These are phyloP conservation scores for Paraconiothyrium brasiliense DNA, from an alignment of 2,329 filamentous ascomycete genomes.

Conservation along the genomic window DNA sequence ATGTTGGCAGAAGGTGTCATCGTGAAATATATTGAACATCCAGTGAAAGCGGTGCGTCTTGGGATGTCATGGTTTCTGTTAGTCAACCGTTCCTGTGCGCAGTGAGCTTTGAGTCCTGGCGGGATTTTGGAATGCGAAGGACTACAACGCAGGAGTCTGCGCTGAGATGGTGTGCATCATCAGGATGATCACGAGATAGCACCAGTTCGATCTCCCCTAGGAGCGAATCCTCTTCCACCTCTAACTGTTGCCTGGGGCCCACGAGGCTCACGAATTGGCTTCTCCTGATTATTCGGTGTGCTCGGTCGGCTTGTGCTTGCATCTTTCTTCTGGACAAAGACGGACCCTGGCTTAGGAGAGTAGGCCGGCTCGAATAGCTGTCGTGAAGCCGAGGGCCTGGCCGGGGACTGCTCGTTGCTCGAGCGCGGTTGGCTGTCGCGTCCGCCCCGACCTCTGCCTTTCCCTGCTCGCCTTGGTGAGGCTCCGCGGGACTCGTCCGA, in stretches of 20 bases:
- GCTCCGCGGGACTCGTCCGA: slow-evolving; percentile 48
- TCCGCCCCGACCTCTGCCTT: slow-evolving; percentile 48
- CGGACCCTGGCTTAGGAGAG: slow-evolving; percentile 68
- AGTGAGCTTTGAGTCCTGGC: neutral
- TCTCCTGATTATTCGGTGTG: slow-evolving; percentile 70
- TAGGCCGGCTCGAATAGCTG: slow-evolving; percentile 84
- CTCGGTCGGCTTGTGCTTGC: slow-evolving; percentile 57
- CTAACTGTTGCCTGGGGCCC: slow-evolving; percentile 81
- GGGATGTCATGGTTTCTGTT: neutral
- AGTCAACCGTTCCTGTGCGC: neutral
- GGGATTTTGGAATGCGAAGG: slow-evolving; percentile 7
- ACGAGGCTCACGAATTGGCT: slow-evolving; percentile 76
- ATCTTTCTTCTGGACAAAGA: slow-evolving; percentile 55
- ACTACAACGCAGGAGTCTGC: slow-evolving; percentile 9
- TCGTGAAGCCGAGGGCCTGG: slow-evolving; percentile 47
- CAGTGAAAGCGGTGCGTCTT: neutral
- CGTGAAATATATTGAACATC: neutral
- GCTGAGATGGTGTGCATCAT: neutral
- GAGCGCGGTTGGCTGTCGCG: slow-evolving; percentile 51
- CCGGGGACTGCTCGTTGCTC: slow-evolving; percentile 49
- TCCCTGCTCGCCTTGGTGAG: slow-evolving; percentile 50
- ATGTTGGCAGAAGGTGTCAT: neutral
- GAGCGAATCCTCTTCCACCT: slow-evolving; percentile 79
- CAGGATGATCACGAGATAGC: slow-evolving; percentile 17
- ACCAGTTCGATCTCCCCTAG: slow-evolving; percentile 59